phyloP scores from a whole-genome alignment of 495 filamentous ascomycete species.

The Darksidea phi region DNA sequence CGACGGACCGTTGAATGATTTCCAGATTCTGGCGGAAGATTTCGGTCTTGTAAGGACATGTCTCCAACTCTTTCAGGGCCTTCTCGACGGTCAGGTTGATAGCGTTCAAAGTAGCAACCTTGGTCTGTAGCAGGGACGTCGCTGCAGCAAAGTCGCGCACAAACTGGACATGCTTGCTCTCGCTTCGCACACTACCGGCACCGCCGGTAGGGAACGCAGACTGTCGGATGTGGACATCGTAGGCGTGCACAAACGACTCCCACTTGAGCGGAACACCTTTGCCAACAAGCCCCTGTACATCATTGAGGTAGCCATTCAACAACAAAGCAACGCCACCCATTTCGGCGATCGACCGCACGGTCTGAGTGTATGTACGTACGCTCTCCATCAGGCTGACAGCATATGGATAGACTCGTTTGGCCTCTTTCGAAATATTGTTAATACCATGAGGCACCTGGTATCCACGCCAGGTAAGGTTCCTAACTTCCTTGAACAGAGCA shows the following conservation, averaged over 20 bases:
- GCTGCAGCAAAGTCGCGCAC: constrained; percentile 86
- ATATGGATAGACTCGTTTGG: constrained; percentile 94
- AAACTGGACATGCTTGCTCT: constrained; percentile 94
- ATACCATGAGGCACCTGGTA: constrained; percentile 90
- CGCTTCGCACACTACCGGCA: constrained; percentile 53
- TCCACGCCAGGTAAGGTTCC: constrained; percentile 89
- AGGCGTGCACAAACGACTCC: constrained; percentile 97
- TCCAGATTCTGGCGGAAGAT: constrained; percentile 80
- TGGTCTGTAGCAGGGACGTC: constrained; percentile 80
- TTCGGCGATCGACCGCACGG: constrained; percentile 70
- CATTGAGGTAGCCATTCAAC: constrained; percentile 84
- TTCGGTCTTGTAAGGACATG: constrained; percentile 72
- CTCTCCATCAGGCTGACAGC: constrained; percentile 98
- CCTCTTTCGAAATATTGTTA: constrained; percentile 94
- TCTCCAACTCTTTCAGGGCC: constrained; percentile 76
- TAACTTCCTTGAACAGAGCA: constrained; percentile 96
- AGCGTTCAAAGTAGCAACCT: constrained; percentile 70
- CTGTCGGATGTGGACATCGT: constrained; percentile 84
- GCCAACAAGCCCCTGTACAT: constrained; percentile 72
- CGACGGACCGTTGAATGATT: constrained; percentile 79
- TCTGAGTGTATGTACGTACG: constrained; percentile 84
- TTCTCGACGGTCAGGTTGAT: constrained; percentile 84
- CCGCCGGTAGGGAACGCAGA: constrained; percentile 42
- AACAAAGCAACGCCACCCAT: constrained; percentile 85
- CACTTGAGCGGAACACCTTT: constrained; percentile 89